phyloP scores from a whole-genome alignment of 805 yeast species.

The Zygoascus bituminiphila region DNA sequence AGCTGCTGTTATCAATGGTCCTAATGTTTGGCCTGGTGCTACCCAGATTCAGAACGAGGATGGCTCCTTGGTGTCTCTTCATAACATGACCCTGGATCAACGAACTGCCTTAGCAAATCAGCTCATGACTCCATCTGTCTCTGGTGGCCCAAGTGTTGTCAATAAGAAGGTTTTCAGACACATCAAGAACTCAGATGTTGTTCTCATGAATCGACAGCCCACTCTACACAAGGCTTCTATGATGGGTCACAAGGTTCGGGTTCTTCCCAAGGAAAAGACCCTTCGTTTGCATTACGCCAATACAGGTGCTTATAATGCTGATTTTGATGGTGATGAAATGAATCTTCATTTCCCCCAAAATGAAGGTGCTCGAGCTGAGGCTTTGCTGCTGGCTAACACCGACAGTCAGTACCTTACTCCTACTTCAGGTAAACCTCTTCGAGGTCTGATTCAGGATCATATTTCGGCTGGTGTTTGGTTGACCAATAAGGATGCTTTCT shows the following conservation, averaged over 20 bases:
- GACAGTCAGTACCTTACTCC: slow-evolving; percentile 97
- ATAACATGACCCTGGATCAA: slow-evolving; percentile 88
- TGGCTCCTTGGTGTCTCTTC: slow-evolving; percentile 71
- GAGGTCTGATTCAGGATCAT: slow-evolving; percentile 99
- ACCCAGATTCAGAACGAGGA: slow-evolving; percentile 92
- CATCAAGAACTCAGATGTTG: slow-evolving; percentile 89
- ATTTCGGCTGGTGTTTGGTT: slow-evolving; percentile 99
- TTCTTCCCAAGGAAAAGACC: slow-evolving; percentile 95
- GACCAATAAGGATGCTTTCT: slow-evolving; percentile 85
- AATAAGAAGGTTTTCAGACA: slow-evolving; percentile 94
- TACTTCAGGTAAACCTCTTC: slow-evolving; percentile 94
- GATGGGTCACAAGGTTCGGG: slow-evolving; percentile 99
- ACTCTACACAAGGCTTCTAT: slow-evolving; percentile 98
- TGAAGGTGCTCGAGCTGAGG: slow-evolving; percentile 95
- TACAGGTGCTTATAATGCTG: slow-evolving; percentile 98
- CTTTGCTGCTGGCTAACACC: slow-evolving; percentile 88
- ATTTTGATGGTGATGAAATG: slow-evolving; percentile 99
- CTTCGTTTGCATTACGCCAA: slow-evolving; percentile 95
- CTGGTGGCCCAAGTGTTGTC: slow-evolving; percentile 47
- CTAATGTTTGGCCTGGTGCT: slow-evolving; percentile 99
- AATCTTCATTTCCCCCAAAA: slow-evolving; percentile 99
- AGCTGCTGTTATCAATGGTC: slow-evolving; percentile 95
- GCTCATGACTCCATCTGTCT: slow-evolving; percentile 68
- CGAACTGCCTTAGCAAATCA: slow-evolving; percentile 93
- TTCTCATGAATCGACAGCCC: slow-evolving; percentile 98